Evolutionary conservation across 78 protist species (phyloP).

Genomic region (Fonticula alba): DNA sequence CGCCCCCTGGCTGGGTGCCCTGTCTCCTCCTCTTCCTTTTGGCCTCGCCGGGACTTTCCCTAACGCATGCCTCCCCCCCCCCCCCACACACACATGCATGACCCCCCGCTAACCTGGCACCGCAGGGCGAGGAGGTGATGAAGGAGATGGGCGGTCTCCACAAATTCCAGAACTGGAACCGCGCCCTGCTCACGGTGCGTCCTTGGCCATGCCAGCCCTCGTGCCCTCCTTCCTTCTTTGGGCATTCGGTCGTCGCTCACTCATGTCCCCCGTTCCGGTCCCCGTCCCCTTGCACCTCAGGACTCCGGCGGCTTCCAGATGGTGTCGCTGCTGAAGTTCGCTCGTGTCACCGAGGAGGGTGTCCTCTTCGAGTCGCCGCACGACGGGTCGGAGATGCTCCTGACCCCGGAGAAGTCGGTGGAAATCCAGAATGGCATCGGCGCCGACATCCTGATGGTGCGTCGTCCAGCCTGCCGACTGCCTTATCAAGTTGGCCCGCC

Average conservation of each 20-base stretch:
- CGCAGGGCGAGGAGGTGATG: constrained; percentile 64
- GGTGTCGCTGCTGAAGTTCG: constrained; percentile 76
- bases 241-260: too few relatives aligned
- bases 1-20: not conserved
- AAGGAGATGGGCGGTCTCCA: constrained; percentile 76
- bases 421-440: constrained; percentile 76
- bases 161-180: constrained; percentile 52
- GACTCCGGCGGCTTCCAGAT: constrained; percentile 71
- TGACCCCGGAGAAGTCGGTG: constrained; percentile 86
- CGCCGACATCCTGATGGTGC: constrained; percentile 94
- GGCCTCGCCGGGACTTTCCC: too few relatives aligned
- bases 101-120: too few relatives aligned
- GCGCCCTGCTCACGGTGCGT: constrained; percentile 58
- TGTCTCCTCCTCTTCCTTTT: not conserved
- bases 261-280: not conserved
- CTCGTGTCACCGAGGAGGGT: constrained; percentile 63
- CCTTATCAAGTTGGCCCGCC: too few relatives aligned
- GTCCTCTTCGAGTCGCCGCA: constrained; percentile 66
- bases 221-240: too few relatives aligned
- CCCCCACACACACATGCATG: too few relatives aligned
- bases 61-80: too few relatives aligned
- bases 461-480: too few relatives aligned
- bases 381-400: constrained; percentile 62
- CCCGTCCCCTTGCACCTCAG: not conserved
- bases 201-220: too few relatives aligned